phyloP scores from a whole-genome alignment of 768 basidiomycete species.

The Glaciozyma antarctica region DNA sequence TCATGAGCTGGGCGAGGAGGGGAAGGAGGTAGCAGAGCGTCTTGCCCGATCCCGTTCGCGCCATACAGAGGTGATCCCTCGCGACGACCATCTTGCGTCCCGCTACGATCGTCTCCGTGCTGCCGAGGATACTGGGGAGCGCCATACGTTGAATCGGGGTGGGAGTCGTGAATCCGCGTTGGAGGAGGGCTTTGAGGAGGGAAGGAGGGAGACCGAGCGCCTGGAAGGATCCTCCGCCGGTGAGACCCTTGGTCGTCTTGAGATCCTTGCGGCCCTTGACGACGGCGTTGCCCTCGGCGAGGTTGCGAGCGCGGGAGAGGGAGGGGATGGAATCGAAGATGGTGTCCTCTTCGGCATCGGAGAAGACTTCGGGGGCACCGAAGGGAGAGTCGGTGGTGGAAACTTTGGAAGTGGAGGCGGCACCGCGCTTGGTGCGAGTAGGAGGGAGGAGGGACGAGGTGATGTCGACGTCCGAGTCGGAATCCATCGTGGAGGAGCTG shows the following conservation, averaged over 20 bases:
- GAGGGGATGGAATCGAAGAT: constrained; percentile 12
- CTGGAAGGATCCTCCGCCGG: constrained; percentile 91
- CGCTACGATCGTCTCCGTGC: constrained; percentile 82
- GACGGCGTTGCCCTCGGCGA: constrained; percentile 64
- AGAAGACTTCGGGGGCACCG: background rate
- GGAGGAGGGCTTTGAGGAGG: constrained; percentile 68
- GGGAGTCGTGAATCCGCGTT: constrained; percentile 89
- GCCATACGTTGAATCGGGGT: constrained; percentile 91
- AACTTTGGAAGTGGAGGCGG: background rate
- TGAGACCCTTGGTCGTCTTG: constrained; percentile 63
- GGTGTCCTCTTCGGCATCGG: constrained; percentile 23
- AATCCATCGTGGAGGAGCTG: constrained; percentile 6
- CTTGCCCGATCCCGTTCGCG: constrained; percentile 94
- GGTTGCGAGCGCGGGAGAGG: constrained; percentile 41
- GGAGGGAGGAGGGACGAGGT: constrained; percentile 16
- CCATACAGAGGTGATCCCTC: constrained; percentile 51
- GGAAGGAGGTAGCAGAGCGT: constrained; percentile 93
- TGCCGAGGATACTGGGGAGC: constrained; percentile 71
- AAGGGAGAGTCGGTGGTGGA: background rate
- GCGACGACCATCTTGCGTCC: constrained; percentile 28
- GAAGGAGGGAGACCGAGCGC: constrained; percentile 85
- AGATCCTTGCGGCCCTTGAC: constrained; percentile 54
- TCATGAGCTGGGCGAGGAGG: constrained; percentile 70
- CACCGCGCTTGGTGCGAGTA: background rate
- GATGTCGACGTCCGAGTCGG: constrained; percentile 30